phyloP scores from a whole-genome alignment of 169 alveolate species.

The Cryptosporidium felis region DNA sequence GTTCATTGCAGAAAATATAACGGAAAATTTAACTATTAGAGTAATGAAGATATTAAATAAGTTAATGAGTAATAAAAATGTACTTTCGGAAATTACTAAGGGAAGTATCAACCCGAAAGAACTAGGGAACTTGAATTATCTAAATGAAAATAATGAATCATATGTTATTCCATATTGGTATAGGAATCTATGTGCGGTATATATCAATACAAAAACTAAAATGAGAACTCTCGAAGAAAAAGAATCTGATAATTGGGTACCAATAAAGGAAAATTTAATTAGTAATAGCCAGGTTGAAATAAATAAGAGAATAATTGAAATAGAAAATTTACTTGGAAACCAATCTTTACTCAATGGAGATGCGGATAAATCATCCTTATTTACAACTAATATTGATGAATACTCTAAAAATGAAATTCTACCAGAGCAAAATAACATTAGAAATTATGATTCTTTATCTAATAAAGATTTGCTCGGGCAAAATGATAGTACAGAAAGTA shows the following conservation, averaged over 20 bases:
- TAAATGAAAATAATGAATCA: neutral
- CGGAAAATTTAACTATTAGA: neutral
- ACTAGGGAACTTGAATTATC: neutral
- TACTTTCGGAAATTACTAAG: neutral
- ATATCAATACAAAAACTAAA: neutral
- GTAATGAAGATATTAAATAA: neutral
- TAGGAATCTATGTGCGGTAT: conserved; percentile 2
- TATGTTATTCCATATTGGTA: conserved; percentile 48
- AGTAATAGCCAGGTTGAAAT: neutral
- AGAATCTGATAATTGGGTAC: conserved; percentile 24
- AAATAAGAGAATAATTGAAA: neutral
- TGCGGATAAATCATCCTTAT: neutral
- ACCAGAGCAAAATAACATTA: neutral
- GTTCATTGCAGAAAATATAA: neutral
- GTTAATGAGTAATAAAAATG: neutral
- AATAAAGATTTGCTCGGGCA: neutral
- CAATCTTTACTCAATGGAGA: neutral
- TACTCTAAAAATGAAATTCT: neutral
- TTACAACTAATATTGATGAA: neutral
- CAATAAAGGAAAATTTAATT: conserved; percentile 9
- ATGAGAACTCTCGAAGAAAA: neutral
- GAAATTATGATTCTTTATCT: neutral
- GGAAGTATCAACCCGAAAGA: neutral
- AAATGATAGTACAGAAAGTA: neutral
- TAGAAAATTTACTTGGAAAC: too few relatives aligned